These are phyloP conservation scores for Globisporangium paroecandrum DNA, from an alignment of 352 stramenopile species.

Conservation along the genomic window DNA sequence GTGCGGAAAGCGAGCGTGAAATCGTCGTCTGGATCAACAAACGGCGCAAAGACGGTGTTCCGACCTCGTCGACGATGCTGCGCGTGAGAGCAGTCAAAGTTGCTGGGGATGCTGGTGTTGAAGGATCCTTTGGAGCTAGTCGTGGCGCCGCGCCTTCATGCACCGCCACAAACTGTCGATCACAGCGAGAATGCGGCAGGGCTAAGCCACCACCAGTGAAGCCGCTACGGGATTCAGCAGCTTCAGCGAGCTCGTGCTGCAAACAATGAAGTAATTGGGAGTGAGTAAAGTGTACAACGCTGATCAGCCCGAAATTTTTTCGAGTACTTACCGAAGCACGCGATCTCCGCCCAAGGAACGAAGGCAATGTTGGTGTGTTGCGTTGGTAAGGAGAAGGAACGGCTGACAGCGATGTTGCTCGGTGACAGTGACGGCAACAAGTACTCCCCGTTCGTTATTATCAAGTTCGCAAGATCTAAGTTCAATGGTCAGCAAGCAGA, in stretches of 20 bases:
- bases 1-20: not conserved
- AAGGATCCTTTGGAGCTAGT: not conserved
- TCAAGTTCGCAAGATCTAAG: not conserved
- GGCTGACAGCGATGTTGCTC: not conserved
- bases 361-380: not conserved
- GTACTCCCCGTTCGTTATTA: not conserved
- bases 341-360: not conserved
- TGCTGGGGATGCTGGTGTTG: not conserved
- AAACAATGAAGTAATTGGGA: not conserved
- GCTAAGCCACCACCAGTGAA: not conserved
- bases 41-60: not conserved
- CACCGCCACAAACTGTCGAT: constrained; percentile 1
- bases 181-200: not conserved
- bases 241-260: not conserved
- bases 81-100: not conserved
- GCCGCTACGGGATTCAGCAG: not conserved
- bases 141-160: constrained; percentile 6
- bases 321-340: constrained; percentile 4
- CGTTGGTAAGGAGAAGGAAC: not conserved
- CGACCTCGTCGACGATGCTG: not conserved
- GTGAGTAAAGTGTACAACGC: not conserved
- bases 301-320: not conserved
- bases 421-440: constrained; percentile 1
- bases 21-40: not conserved
- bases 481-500: not conserved